Evolutionary conservation across 2,329 filamentous ascomycete genomes (phyloP).

Genomic region (Cladophialophora psammophila): DNA sequence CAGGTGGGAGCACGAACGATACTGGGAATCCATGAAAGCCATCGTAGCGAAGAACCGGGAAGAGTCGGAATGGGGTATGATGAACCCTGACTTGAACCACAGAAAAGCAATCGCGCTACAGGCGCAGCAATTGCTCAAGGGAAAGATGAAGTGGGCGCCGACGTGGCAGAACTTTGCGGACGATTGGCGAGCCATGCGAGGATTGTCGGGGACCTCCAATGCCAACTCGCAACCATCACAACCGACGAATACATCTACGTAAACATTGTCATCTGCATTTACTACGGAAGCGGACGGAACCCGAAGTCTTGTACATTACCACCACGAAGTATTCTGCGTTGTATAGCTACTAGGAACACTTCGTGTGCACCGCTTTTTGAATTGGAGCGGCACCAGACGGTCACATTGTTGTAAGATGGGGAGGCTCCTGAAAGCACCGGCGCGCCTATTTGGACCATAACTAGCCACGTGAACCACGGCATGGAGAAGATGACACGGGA

Average conservation of each 20-base stretch:
- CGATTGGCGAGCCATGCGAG: constrained; percentile 28
- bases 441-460: background rate
- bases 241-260: constrained; percentile 4
- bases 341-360: background rate
- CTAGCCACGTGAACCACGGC: background rate
- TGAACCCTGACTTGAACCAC: constrained; percentile 51
- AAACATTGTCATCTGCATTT: background rate
- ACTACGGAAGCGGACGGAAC: background rate
- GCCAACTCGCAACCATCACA: background rate
- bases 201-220: background rate
- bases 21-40: constrained; percentile 60
- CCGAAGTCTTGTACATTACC: constrained; percentile 2
- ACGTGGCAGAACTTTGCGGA: constrained; percentile 52
- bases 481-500: background rate
- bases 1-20: constrained; percentile 70
- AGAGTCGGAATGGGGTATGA: constrained; percentile 46
- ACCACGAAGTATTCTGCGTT: constrained; percentile 2
- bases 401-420: background rate
- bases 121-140: constrained; percentile 65
- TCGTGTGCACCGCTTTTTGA: too few species aligned
- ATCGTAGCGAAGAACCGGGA: constrained; percentile 52
- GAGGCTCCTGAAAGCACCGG: background rate
- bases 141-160: constrained; percentile 67
- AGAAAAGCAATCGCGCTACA: constrained; percentile 62
- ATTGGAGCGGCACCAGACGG: too few species aligned